Evolutionary conservation across 2,329 filamentous ascomycete genomes (phyloP), one percentile per base, ranked within the genome.

Genomic region (Scedosporium apiospermum): DNA sequence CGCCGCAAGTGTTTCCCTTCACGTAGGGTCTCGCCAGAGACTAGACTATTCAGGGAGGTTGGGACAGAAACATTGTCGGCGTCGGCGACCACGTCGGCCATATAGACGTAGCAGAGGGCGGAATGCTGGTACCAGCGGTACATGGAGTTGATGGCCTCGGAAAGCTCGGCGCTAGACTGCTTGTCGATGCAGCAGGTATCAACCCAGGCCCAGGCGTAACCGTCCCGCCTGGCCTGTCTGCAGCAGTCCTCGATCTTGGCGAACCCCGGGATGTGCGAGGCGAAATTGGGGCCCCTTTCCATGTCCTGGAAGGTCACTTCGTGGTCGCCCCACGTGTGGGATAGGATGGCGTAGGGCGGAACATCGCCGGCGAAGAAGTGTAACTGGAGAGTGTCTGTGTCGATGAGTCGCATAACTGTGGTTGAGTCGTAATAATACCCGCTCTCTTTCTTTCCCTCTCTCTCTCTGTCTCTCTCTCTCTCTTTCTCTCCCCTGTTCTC

Each of bases 331-430:
- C 74, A 75, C 0, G 71, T 74, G 57, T 75, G 74, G 2, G 73
- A 75, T 0, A 76, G 67, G 26, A 75, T 75, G 10, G 69, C 72
- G 60, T 75, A 76, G 0, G 60, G 62, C 6, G 69, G 69, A 6
- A 65, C 63, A 3, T 67, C 62, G 34, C 66, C 65, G 4, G 66
- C 63, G 51, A 71, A 71, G 18, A 64, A 64, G 44, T 68, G 64
- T 7, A 73, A 63, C 1, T 63, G 53, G 10, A 65, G 60, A 4
- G 64, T 69, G 10, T 60, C 18, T 1, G 64, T 65, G 61, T 73
- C 70, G 14, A 73, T 66, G 14, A 73, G 67, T 7, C 71, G 66
- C 71, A 73, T 73, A 0, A 57, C 38, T 58, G 38, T 21, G 26
- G 21, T 16, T 30, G 53, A 58, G 27, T 23, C 9, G 23, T 14